phyloP scores from a whole-genome alignment of 495 filamentous ascomycete species.

The Trichoderma asperelloides region DNA sequence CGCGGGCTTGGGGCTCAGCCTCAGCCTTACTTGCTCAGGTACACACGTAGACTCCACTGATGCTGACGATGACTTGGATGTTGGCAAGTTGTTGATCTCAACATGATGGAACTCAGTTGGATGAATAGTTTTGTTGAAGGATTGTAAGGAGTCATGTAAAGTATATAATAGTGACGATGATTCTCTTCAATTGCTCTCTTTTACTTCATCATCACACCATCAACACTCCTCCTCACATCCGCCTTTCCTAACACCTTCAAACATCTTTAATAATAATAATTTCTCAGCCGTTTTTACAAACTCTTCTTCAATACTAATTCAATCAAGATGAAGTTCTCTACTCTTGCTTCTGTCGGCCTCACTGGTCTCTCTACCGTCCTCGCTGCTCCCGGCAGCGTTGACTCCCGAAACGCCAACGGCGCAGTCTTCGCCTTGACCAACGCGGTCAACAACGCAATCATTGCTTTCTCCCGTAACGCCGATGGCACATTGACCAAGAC shows the following conservation, averaged over 20 bases:
- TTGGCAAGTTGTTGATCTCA: neutral
- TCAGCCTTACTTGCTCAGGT: neutral
- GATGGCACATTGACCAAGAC: neutral
- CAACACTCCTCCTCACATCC: neutral
- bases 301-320: neutral
- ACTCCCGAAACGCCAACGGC: neutral
- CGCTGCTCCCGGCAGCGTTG: neutral
- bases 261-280: neutral
- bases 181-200: neutral
- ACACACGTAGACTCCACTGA: neutral
- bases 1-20: neutral
- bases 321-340: neutral
- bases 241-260: neutral
- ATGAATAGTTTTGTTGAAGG: neutral
- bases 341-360: neutral
- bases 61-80: neutral
- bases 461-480: neutral
- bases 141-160: neutral
- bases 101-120: neutral
- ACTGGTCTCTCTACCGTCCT: neutral
- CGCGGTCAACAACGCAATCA: neutral
- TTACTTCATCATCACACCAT: neutral
- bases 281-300: neutral
- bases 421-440: constrained; percentile 1
- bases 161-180: neutral